Base-by-base conservation (phyloP, 2,329 filamentous ascomycete species). In the Aspergillus sp. region DNA sequence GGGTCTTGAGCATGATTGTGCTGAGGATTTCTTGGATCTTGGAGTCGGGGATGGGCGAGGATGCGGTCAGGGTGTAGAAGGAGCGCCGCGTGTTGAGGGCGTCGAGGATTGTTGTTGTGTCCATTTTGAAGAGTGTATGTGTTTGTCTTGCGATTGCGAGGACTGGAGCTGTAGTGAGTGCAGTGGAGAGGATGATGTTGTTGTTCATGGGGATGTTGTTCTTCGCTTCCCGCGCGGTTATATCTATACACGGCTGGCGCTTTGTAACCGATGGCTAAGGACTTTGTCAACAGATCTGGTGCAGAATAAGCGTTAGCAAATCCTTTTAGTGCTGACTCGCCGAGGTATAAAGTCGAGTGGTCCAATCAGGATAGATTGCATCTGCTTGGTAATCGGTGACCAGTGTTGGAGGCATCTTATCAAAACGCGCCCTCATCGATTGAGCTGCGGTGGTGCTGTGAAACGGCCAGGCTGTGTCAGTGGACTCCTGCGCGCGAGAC, bases 1-100 rank as follows among this genome's bases (percentile, higher is more conserved):
- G 92, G 2, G 87, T 83, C 74, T 91, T 82, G 59, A 85, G 81
- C 66, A 93, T 79, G 51, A 85, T 81, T 6, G 72, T 60, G 7
- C 60, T 47, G 22, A 77, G 51, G 15, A 77, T 67, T 34, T 72
- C 65, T 53, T 69, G 55, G 25, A 77, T 70, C 49, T 69, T 69
- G 22, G 60, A 61, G 54, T 77, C 72, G 2, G 74, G 55, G 17
- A 76, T 72, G 2, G 68, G 64, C 8, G 71, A 74, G 7, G 68
- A 62, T 28, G 66, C 67, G 30, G 67, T 68, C 0, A 76, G 66
- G 34, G 57, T 63, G 61, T 75, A 73, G 57, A 74, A 66, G 25
- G 68, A 69, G 8, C 75, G 73, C 28, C 74, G 74, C 57, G n/a
- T 41, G 15, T 46, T 48, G 17, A 61, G 53, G 17, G 65, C 64